These are phyloP conservation scores for Zasmidium angulare DNA, from an alignment of 2,329 filamentous ascomycete species.

Conservation along the genomic window DNA sequence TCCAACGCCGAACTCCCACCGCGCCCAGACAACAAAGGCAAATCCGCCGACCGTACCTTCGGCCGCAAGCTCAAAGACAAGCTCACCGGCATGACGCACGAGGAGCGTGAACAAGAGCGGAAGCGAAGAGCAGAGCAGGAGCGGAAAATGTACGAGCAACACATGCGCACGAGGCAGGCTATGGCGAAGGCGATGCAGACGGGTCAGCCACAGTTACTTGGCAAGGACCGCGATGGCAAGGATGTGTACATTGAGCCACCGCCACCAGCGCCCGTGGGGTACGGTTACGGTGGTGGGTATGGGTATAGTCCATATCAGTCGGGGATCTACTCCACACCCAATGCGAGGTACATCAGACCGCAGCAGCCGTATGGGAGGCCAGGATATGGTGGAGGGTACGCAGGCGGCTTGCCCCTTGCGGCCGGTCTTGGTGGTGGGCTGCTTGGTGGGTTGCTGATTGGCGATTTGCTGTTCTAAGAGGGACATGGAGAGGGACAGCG, in stretches of 20 bases:
- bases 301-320: conserved; percentile 38
- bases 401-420: conserved; percentile 48
- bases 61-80: conserved; percentile 61
- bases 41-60: conserved; percentile 38
- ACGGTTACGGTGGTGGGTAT: conserved; percentile 26
- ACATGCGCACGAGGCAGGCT: conserved; percentile 51
- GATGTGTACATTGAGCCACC: conserved; percentile 61
- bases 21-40: conserved; percentile 30
- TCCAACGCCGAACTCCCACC: conserved; percentile 20
- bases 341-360: conserved; percentile 52
- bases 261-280: conserved; percentile 30
- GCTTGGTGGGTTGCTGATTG: conserved; percentile 48
- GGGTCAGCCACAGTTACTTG: conserved; percentile 56
- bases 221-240: conserved; percentile 53
- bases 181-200: conserved; percentile 54
- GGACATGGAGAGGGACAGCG: too few relatives aligned
- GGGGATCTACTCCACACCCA: conserved; percentile 47
- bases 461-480: conserved; percentile 39
- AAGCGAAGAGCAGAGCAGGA: conserved; percentile 51
- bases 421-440: conserved; percentile 43
- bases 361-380: conserved; percentile 48
- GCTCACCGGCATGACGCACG: conserved; percentile 57
- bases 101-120: conserved; percentile 52
- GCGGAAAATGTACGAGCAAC: conserved; percentile 52
- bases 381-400: conserved; percentile 42